Evolutionary conservation across 306 rosid genomes (phyloP), one percentile per base, ranked within the genome.

Genomic region (Hippophae tibetana): DNA sequence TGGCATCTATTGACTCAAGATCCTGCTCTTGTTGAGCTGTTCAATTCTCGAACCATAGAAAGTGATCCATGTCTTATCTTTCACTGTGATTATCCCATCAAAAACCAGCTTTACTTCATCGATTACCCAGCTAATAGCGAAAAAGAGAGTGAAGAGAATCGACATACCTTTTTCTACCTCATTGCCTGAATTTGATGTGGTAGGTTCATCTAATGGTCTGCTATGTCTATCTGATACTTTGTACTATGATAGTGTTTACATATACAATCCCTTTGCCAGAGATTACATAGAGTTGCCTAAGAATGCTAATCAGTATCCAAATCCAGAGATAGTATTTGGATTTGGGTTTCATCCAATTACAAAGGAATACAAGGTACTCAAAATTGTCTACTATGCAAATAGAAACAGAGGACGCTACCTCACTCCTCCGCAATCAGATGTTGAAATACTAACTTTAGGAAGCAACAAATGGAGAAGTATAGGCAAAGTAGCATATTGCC

Each of bases 381-480:
- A 71, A 45, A 55, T 74, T 10, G 51, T 74, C 43, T 72, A 72
- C 47, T 46, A 71, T 8, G 54, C 31, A 57, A 60, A 61, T 8
- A 45, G 42, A n/a, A 5, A 13, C 8, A 52, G 43, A 31, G 38
- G 38, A 31, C 46, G 63, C n/a, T 7, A 31, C 7, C 23, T 40
- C 1, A 42, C 43, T n/a, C 31, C 26, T 13, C 44, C 54, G 13
- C 14, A 14, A 13, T 81, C 82, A 2, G 72, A 68, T 8, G 73
- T 60, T 55, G 73, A 67, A 48, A 46, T 77, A 2, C 54, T 70
- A 23, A 71, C 76, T 44, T 27, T 72, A 27, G 80, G 86, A 40
- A 60, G 56, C 38, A 64, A 79, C 7, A 43, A 13, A 12, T 81
- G 86, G 86, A 76, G 78, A 65, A 69, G 74, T n/a, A 27, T 74